A percentile compares a stretch with the other conserved stretches of the same genome.
Conservation (phyloP, 2,329 filamentous ascomycete genomes). For the Stromatinia cepivora region DNA sequence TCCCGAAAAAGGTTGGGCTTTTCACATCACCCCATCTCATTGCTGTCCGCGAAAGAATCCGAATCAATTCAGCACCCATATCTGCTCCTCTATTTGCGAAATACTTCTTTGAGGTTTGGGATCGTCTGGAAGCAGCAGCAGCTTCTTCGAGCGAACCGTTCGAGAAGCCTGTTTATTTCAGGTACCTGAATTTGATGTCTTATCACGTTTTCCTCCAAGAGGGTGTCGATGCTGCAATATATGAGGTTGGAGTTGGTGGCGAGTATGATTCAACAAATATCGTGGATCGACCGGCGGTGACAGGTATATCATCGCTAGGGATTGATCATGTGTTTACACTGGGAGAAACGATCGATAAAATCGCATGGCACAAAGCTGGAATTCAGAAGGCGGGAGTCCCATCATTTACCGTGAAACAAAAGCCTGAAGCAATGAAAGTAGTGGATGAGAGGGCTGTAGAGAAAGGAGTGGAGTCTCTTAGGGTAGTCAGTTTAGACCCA, state of each 20-base stretch:
- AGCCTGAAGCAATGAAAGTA: slow-evolving; percentile 48
- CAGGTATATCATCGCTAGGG: slow-evolving; percentile 64
- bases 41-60: slow-evolving; percentile 66
- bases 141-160: slow-evolving; percentile 37
- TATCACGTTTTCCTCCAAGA: slow-evolving; percentile 67
- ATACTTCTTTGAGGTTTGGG: slow-evolving; percentile 70
- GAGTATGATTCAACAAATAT: slow-evolving; percentile 70
- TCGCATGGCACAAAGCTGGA: slow-evolving; percentile 74
- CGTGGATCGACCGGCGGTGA: slow-evolving; percentile 56
- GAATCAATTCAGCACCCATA: slow-evolving; percentile 59
- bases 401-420: slow-evolving; percentile 59
- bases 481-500: slow-evolving; percentile 49
- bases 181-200: slow-evolving; percentile 64
- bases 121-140: slow-evolving; percentile 47
- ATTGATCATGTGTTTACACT: slow-evolving; percentile 67
- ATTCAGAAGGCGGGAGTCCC: slow-evolving; percentile 63
- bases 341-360: slow-evolving; percentile 62
- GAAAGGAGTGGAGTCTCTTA: slow-evolving; percentile 48
- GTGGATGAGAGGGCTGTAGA: slow-evolving; percentile 54
- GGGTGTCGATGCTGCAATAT: slow-evolving; percentile 60
- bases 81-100: slow-evolving; percentile 59
- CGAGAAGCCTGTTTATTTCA: slow-evolving; percentile 56
- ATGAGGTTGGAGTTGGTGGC: slow-evolving; percentile 68
- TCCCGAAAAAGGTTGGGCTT: slow-evolving; percentile 51
- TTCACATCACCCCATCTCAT: slow-evolving; percentile 71